Conservation (phyloP, 345 rosid genomes). For the Euphorbia lathyris region DNA sequence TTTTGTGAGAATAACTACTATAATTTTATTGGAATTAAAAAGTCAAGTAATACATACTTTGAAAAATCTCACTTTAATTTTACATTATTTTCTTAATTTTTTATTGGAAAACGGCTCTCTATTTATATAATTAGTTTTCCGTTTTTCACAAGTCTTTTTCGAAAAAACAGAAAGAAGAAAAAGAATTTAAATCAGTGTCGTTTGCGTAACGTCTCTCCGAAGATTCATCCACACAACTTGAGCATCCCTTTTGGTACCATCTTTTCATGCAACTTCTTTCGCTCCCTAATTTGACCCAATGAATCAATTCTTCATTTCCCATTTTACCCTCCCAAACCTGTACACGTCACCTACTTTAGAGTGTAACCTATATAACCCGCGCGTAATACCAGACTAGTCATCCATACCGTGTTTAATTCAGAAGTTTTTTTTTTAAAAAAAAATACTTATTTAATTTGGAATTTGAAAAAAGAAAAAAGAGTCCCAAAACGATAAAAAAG, state of each 20-base stretch:
- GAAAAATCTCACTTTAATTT: too few species aligned
- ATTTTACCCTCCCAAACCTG: conserved; percentile 3
- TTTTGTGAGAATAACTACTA: too few species aligned
- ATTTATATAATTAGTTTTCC: background rate
- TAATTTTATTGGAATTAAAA: too few species aligned
- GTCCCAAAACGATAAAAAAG: background rate
- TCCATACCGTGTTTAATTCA: conserved; percentile 7
- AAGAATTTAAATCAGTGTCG: conserved; percentile 18
- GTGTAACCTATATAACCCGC: conserved; percentile 14
- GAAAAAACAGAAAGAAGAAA: background rate
- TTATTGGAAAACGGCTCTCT: background rate
- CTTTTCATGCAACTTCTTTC: background rate
- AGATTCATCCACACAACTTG: conserved; percentile 33
- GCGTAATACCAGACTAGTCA: conserved; percentile 19
- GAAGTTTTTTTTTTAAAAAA: too few species aligned
- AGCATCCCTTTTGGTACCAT: conserved; percentile 9
- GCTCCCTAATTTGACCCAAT: too few species aligned
- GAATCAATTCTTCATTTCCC: conserved; percentile 2
- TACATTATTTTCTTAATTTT: background rate
- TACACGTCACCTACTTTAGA: conserved; percentile 6
- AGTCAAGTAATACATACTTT: too few species aligned
- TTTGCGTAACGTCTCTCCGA: conserved; percentile 57
- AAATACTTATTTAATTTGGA: conserved; percentile 2
- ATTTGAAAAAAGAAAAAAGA: background rate
- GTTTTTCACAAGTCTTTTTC: background rate